Evolutionary conservation across 2,329 filamentous ascomycete species (phyloP), one percentile per base, ranked within the genome.

Genomic region (Exophiala sideris): DNA sequence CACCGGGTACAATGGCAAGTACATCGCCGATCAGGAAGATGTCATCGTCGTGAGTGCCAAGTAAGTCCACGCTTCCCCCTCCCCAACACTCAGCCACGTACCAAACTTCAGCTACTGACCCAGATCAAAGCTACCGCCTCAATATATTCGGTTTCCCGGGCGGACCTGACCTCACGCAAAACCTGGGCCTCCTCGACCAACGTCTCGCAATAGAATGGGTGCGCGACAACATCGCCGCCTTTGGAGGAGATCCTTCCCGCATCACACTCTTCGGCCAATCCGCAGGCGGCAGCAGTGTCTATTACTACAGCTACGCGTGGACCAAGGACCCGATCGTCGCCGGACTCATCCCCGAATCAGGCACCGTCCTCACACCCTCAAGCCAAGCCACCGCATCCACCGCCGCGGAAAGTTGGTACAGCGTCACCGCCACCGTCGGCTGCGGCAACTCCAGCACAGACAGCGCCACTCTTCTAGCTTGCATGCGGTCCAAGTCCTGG

Each of bases 261-360:
- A 77, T 79, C 54, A 70, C 70, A 0, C 67, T 78, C 20, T 75
- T 73, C 60, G 78, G 79, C 11, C 73, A 78, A 64, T 76, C 74
- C 35, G 35, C 35, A 2, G 35, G 14, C 14, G 35, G 11, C 4
- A 38, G 11, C 2, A 12, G 11, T 38, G 14, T 38, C 14, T 3
- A 16, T 5, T 38, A 38, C 35, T 38, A 38, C 14, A 16, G 11
- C 3, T 38, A 38, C 35, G 14, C 11, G 11, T 38, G 14, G 11
- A 38, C 35, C 35, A 12, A 12, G 3, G 35, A 38, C 10, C 35
- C 35, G 5, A 38, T 38, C 35, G 35, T 38, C 14, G 35, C 35
- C 35, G 35, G 35, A 12, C 10, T 38, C 2, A 38, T 38, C 11
- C 35, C 11, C 5, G 35, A 38, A 16, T 38, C 35, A 7, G 35